Percentiles rank a stretch among this genome's conserved stretches.
Conservation (phyloP, 768 basidiomycete species). For the Lactarius psammicola region DNA sequence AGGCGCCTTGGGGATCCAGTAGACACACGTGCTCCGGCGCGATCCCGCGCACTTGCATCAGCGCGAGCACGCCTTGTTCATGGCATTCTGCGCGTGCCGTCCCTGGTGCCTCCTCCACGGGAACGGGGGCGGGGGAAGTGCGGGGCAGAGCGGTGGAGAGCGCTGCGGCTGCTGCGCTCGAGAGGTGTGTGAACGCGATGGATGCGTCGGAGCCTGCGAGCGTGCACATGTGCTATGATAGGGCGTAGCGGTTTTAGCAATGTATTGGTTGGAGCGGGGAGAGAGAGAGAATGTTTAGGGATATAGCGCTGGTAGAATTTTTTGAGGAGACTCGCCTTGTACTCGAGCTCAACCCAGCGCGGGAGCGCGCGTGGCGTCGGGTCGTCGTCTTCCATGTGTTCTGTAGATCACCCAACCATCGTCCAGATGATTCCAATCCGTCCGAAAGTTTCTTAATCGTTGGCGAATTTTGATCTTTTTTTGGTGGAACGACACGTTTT, state of each 20-base stretch:
- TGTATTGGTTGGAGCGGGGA: no score
- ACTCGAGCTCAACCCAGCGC: slow-evolving; percentile 92
- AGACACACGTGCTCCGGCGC: slow-evolving; percentile 71
- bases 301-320: no score
- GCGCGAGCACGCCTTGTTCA: slow-evolving; percentile 51
- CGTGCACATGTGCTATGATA: slow-evolving; percentile 72
- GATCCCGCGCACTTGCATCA: slow-evolving; percentile 48
- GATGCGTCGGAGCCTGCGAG: slow-evolving; percentile 63
- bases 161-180: slow-evolving; percentile 57
- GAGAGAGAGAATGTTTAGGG: no score
- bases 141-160: slow-evolving; percentile 40
- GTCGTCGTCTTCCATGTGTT: slow-evolving; percentile 97
- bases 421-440: neutral
- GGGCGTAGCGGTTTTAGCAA: neutral
- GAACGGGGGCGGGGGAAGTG: neutral
- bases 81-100: slow-evolving; percentile 39
- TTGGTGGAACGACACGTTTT: neutral
- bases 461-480: neutral
- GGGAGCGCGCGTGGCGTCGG: slow-evolving; percentile 65
- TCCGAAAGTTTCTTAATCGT: neutral
- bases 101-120: neutral
- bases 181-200: slow-evolving; percentile 86
- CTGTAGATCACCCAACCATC: slow-evolving; percentile 41
- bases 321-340: slow-evolving; percentile 71
- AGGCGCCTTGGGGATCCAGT: slow-evolving; percentile 88